Base-by-base conservation (phyloP, 2,329 filamentous ascomycete genomes). In the Diplodia sapinea region DNA sequence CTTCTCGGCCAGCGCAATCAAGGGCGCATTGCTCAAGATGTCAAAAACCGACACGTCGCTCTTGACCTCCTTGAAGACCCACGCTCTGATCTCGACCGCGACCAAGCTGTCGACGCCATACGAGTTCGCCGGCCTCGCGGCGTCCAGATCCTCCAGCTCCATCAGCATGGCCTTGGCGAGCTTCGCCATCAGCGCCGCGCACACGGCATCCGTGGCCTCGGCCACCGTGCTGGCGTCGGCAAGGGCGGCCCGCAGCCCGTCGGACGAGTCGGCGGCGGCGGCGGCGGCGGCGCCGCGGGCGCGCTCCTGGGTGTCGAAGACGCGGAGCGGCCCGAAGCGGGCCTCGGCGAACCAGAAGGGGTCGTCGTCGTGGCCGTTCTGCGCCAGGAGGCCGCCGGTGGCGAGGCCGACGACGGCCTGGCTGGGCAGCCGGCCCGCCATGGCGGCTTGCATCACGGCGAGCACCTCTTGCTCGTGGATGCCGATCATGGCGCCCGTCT, bases 71-170 rank as follows among this genome's bases (percentile, higher is more conserved):
- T 70, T 71, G 1, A 68, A 7, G 36, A 72, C 70, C 72, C 72
- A 73, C 51, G 71, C 73, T 1, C 73, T 66, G 51, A 75, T 61
- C 64, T 74, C 73, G 5, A 75, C 70, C 12, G 73, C 71, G 1
- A 75, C 70, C 2, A 75, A 61, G 1, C 70, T 72, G 55, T 75
- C 74, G 2, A 75, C 70, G 4, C 74, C 73, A 4, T 71, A 68
- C 17, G 43, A 26, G 7, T 23, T 23, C 36, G 69, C 9, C 0
- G 61, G 62, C 54, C 47, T 51, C 17, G 55, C 36, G 13, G 31
- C 17, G 49, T 68, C 65, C 6, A 69, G 36, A 7, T 69, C 61
- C 12, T 20, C 63, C 63, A 38, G 38, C 20, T 49, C 40, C 38
- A 47, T 57, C 51, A 50, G 23, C 31, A 55, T 23, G 23, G 31